Evolutionary conservation across 345 rosid genomes (phyloP).

Genomic region (Moricandia arvensis): DNA sequence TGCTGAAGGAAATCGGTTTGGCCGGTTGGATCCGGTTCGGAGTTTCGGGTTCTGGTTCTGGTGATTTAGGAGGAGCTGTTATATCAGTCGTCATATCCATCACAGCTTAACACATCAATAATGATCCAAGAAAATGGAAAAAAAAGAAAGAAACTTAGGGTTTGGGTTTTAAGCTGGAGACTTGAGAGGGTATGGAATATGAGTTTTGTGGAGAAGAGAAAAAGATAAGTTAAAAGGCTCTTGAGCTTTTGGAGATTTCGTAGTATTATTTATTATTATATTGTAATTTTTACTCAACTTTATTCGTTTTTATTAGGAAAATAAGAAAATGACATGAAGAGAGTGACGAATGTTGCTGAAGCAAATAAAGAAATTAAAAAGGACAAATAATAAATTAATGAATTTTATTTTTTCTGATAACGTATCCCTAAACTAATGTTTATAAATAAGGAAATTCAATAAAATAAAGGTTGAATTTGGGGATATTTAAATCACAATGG

Average conservation of each 20-base stretch:
- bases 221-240: slow-evolving; percentile 29
- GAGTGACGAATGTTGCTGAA: slow-evolving; percentile 31
- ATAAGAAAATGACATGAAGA: slow-evolving; percentile 32
- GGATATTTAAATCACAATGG: neutral
- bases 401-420: neutral
- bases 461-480: neutral
- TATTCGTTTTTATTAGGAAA: neutral
- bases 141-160: slow-evolving; percentile 3
- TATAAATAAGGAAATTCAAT: neutral
- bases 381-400: slow-evolving; percentile 1
- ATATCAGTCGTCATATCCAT: slow-evolving; percentile 40
- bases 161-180: slow-evolving; percentile 17
- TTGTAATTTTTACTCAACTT: neutral
- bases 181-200: neutral
- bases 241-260: slow-evolving; percentile 25
- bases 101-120: slow-evolving; percentile 55
- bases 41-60: slow-evolving; percentile 60
- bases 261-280: neutral
- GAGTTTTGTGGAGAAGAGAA: slow-evolving; percentile 22
- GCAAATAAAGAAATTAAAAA: slow-evolving; percentile 16
- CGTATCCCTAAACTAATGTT: slow-evolving; percentile 1
- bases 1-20: slow-evolving; percentile 61
- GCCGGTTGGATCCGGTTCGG: slow-evolving; percentile 61
- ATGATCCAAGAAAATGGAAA: neutral
- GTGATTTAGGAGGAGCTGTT: slow-evolving; percentile 44